Evolutionary conservation across 805 yeast genomes (phyloP).

Genomic region (Barnettozyma wickerhamii): DNA sequence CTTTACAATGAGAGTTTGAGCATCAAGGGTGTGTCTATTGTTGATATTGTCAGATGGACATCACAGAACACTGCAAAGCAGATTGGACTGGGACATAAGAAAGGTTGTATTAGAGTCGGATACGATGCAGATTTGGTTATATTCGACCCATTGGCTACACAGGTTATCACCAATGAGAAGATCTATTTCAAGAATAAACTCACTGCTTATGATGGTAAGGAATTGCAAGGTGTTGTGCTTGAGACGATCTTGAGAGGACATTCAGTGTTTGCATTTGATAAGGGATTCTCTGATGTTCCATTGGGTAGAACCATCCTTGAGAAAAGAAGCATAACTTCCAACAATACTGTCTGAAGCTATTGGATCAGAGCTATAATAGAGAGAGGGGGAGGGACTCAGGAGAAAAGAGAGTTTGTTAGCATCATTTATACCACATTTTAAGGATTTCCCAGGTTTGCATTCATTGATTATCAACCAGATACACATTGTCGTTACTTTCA

Average conservation of each 20-base stretch:
- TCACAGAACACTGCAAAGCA: constrained; percentile 80
- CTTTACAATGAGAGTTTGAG: constrained; percentile 70
- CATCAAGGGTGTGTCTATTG: constrained; percentile 47
- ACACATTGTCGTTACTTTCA: no score
- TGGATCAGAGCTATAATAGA: neutral
- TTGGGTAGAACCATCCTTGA: constrained; percentile 59
- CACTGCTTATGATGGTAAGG: constrained; percentile 78
- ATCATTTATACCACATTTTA: no score
- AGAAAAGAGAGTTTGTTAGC: neutral
- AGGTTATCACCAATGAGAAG: constrained; percentile 46
- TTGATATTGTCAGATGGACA: constrained; percentile 77
- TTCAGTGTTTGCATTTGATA: constrained; percentile 50
- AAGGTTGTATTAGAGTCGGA: constrained; percentile 72
- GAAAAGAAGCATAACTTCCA: constrained; percentile 35
- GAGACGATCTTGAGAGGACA: constrained; percentile 80
- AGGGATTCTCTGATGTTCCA: constrained; percentile 53
- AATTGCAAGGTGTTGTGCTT: constrained; percentile 65
- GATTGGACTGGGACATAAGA: constrained; percentile 66
- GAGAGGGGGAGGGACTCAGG: constrained; percentile 44
- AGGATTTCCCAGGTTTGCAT: no score
- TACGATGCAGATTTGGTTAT: constrained; percentile 86
- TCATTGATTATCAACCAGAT: no score
- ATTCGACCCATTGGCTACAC: constrained; percentile 60
- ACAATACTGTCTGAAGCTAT: neutral
- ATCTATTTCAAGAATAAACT: constrained; percentile 80